These are phyloP conservation scores for Plenodomus biglobosus DNA, from an alignment of 2,329 filamentous ascomycete genomes.

Conservation along the genomic window DNA sequence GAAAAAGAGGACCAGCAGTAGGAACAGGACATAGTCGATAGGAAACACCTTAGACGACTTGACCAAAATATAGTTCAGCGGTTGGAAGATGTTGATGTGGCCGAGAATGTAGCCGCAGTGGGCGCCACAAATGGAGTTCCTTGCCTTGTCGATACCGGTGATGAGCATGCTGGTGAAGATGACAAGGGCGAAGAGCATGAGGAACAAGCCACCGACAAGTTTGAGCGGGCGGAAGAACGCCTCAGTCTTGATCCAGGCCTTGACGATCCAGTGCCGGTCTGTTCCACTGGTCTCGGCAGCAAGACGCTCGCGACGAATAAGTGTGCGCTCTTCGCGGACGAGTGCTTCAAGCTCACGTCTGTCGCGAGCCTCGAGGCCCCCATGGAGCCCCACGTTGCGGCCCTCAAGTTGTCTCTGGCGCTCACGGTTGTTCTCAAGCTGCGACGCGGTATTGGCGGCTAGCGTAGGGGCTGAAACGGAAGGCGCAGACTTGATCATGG, in stretches of 20 bases:
- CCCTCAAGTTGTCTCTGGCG: constrained; percentile 88
- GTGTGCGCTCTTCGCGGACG: constrained; percentile 84
- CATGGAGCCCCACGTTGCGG: constrained; percentile 74
- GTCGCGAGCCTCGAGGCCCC: constrained; percentile 79
- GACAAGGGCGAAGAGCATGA: constrained; percentile 72
- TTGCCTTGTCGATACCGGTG: constrained; percentile 93
- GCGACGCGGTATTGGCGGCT: constrained; percentile 73
- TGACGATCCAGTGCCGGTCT: constrained; percentile 72
- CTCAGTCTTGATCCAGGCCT: constrained; percentile 75
- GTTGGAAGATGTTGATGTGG: constrained; percentile 89
- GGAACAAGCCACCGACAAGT: constrained; percentile 76
- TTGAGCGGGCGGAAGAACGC: constrained; percentile 86
- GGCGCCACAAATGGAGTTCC: constrained; percentile 88
- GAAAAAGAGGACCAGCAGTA: constrained; percentile 79
- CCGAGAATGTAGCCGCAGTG: constrained; percentile 91
- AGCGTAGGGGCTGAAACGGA: constrained; percentile 80
- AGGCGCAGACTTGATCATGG: constrained; percentile 88
- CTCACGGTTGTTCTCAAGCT: constrained; percentile 85
- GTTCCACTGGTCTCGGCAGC: constrained; percentile 80
- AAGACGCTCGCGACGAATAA: constrained; percentile 84
- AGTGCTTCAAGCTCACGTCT: constrained; percentile 84
- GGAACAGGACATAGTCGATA: constrained; percentile 87
- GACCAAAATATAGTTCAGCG: constrained; percentile 86
- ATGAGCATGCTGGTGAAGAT: constrained; percentile 93
- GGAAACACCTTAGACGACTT: constrained; percentile 82